These are phyloP conservation scores for Tarenaya hassleriana DNA, from an alignment of 345 rosid species.

Conservation along the genomic window DNA sequence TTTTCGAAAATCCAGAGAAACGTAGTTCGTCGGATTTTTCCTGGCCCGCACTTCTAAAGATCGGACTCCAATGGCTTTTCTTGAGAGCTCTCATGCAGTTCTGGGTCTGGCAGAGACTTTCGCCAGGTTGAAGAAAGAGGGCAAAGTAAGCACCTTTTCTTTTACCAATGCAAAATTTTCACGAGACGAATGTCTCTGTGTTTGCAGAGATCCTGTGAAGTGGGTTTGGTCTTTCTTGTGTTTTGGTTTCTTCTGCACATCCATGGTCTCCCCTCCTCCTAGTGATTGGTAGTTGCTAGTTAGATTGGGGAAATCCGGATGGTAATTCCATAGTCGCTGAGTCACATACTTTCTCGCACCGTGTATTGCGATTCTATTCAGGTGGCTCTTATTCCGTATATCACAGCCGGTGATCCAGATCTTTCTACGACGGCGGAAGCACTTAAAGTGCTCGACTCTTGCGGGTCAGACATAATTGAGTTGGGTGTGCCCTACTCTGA, in stretches of 20 bases:
- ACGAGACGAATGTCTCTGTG: no score
- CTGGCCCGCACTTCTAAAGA: slow-evolving; percentile 28
- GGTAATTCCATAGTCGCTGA: background rate
- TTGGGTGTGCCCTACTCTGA: slow-evolving; percentile 87
- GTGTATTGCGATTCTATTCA: slow-evolving; percentile 18
- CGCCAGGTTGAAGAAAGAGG: slow-evolving; percentile 48
- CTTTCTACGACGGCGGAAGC: slow-evolving; percentile 89
- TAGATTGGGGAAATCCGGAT: no score
- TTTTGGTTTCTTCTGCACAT: background rate
- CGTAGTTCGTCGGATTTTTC: background rate
- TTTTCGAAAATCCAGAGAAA: slow-evolving; percentile 23
- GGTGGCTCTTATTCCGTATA: slow-evolving; percentile 87
- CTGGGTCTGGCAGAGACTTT: slow-evolving; percentile 58
- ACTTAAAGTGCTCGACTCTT: slow-evolving; percentile 63
- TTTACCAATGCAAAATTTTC: no score
- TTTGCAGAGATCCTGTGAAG: background rate
- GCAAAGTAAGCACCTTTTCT: slow-evolving; percentile 43
- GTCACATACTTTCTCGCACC: background rate
- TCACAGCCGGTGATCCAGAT: slow-evolving; percentile 97
- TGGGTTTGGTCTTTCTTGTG: background rate
- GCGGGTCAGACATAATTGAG: slow-evolving; percentile 82
- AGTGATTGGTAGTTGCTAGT: no score
- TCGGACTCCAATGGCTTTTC: slow-evolving; percentile 49
- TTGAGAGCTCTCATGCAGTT: slow-evolving; percentile 30
- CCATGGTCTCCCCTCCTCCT: no score